phyloP scores from a whole-genome alignment of 306 rosid genomes.

The Coriaria nepalensis region DNA sequence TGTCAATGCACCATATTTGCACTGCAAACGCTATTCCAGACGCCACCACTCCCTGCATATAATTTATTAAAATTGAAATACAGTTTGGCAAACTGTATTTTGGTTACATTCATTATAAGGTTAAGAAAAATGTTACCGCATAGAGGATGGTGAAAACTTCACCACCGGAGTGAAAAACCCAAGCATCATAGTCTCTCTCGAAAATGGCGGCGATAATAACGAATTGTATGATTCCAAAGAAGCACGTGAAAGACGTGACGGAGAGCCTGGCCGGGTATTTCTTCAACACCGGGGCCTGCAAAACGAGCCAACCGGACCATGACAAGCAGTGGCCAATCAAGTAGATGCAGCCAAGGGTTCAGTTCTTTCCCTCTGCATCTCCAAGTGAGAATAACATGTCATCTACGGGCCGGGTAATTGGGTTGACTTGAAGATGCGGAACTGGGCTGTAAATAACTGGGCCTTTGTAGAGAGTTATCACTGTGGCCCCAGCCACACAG shows the following conservation, averaged over 20 bases:
- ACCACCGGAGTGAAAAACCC: conserved; percentile 17
- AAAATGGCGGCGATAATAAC: conserved; percentile 12
- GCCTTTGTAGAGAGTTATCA: conserved; percentile 85
- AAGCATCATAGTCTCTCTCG: conserved; percentile 16
- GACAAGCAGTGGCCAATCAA: conserved; percentile 48
- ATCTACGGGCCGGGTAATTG: not conserved
- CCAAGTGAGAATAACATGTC: conserved; percentile 15
- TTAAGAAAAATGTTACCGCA: conserved; percentile 50
- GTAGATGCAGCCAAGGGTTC: conserved; percentile 57
- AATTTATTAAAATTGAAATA: too few relatives aligned
- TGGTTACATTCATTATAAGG: conserved; percentile 4
- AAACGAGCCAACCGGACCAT: conserved; percentile 49
- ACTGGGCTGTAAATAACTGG: conserved; percentile 77
- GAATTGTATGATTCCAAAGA: conserved; percentile 22
- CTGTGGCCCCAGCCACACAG: conserved; percentile 87
- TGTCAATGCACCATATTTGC: conserved; percentile 93
- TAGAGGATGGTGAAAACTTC: conserved; percentile 30
- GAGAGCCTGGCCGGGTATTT: conserved; percentile 24
- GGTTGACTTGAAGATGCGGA: conserved; percentile 20
- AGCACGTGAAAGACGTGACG: conserved; percentile 21
- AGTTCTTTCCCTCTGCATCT: conserved; percentile 30
- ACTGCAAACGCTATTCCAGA: conserved; percentile 98
- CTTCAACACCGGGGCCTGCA: conserved; percentile 22
- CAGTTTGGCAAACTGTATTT: too few relatives aligned
- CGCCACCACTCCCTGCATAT: conserved; percentile 75